A percentile compares a stretch with the other conserved stretches of the same genome.
Conservation (phyloP, 768 basidiomycete genomes). For the Chalciporus piperatus region DNA sequence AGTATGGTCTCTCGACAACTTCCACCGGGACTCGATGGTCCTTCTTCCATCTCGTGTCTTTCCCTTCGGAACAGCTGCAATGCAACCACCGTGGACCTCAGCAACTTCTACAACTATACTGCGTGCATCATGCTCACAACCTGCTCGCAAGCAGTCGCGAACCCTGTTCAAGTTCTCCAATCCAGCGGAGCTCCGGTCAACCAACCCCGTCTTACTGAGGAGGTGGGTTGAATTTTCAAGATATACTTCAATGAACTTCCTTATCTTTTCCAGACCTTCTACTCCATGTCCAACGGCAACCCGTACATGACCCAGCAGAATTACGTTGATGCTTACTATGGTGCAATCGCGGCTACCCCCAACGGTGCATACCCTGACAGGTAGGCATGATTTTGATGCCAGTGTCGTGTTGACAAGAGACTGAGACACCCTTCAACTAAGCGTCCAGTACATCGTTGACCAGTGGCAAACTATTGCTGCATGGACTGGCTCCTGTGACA, state of each 20-base stretch:
- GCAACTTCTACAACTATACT: slow-evolving; percentile 18
- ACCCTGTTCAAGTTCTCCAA: slow-evolving; percentile 8
- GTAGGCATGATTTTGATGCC: not conserved
- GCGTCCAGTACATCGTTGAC: slow-evolving; percentile 1
- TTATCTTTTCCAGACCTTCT: slow-evolving; percentile 10
- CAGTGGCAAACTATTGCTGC: slow-evolving; percentile 22
- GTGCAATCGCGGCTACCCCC: slow-evolving; percentile 17
- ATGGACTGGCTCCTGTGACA: slow-evolving; percentile 23
- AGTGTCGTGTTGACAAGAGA: too few relatives aligned
- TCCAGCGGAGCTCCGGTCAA: slow-evolving; percentile 9
- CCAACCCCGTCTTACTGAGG: slow-evolving; percentile 16
- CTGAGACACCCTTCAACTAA: not conserved
- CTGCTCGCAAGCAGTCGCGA: too few relatives aligned
- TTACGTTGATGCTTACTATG: slow-evolving; percentile 23
- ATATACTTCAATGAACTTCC: not conserved
- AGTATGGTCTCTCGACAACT: not conserved
- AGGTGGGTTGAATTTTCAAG: slow-evolving; percentile 1
- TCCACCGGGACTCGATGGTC: not conserved
- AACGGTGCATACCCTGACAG: slow-evolving; percentile 14
- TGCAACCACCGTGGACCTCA: slow-evolving; percentile 6
- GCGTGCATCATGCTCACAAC: not conserved
- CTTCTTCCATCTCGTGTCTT: not conserved
- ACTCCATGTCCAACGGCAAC: slow-evolving; percentile 19
- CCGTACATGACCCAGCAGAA: slow-evolving; percentile 19
- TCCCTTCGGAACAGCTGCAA: slow-evolving; percentile 9